phyloP scores from a whole-genome alignment of 225 moss, liverwort and hornwort species.

The Physcomitrellopsis africana region DNA sequence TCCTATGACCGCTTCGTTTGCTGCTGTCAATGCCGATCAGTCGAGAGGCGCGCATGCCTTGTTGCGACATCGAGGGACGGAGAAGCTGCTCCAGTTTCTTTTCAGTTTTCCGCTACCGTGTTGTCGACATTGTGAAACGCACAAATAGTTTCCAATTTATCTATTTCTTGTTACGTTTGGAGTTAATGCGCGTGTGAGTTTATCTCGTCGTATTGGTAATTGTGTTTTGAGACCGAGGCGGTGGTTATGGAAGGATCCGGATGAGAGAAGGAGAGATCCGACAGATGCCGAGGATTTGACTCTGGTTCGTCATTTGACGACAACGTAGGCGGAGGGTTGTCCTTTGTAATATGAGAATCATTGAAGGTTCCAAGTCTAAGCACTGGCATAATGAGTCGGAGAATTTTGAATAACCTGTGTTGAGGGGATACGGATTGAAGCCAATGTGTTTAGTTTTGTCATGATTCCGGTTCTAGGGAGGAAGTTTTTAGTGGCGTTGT shows the following conservation, averaged over 20 bases:
- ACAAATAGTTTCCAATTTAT: constrained; percentile 32
- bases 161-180: neutral
- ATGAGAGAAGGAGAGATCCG: neutral
- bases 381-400: neutral
- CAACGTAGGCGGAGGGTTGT: neutral
- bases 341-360: neutral
- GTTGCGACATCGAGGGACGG: no score
- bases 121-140: constrained; percentile 9
- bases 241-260: neutral
- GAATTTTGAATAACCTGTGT: neutral
- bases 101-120: no score
- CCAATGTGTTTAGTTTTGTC: neutral
- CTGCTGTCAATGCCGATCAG: no score
- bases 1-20: no score
- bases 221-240: neutral
- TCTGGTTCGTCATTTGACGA: neutral
- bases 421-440: neutral
- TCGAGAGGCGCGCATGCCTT: no score
- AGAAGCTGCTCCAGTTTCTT: no score
- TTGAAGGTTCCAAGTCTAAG: constrained; percentile 3
- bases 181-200: constrained; percentile 29
- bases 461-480: neutral
- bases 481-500: neutral
- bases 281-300: neutral
- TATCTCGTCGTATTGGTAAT: neutral